A percentile compares a stretch with the other conserved stretches of the same genome.
Conservation (phyloP, 192 early-diverging fungal genomes). For the Haplosporangium gracile region DNA sequence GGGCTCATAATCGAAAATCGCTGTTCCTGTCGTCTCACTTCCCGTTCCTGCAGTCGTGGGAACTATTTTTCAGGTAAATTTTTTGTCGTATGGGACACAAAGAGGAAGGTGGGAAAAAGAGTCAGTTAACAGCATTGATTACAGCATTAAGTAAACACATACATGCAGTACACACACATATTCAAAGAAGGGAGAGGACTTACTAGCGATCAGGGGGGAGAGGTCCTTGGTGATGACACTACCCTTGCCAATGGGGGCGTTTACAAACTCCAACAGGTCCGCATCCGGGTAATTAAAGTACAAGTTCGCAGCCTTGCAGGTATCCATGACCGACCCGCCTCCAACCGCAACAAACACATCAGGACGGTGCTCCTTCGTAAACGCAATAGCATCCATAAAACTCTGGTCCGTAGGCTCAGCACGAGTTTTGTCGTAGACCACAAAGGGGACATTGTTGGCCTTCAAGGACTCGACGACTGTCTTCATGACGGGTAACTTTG, state of each 20-base stretch:
- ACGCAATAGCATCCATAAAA: slow-evolving; percentile 87
- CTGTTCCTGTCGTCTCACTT: slow-evolving; percentile 90
- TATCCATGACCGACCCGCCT: slow-evolving; percentile 93
- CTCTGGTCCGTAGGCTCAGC: slow-evolving; percentile 88
- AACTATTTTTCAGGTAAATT: slow-evolving; percentile 31
- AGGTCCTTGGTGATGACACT: slow-evolving; percentile 78
- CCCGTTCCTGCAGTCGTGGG: slow-evolving; percentile 83
- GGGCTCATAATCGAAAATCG: slow-evolving; percentile 93
- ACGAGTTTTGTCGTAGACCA: slow-evolving; percentile 82
- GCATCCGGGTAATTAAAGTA: slow-evolving; percentile 86
- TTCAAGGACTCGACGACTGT: slow-evolving; percentile 84
- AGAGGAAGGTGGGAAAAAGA: not conserved
- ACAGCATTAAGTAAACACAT: not conserved
- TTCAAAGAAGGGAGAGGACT: not conserved
- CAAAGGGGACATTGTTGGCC: slow-evolving; percentile 72
- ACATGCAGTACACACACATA: not conserved
- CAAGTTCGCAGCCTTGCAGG: slow-evolving; percentile 92
- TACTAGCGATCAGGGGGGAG: slow-evolving; percentile 84
- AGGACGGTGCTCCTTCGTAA: slow-evolving; percentile 76
- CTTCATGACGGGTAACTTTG: slow-evolving; percentile 80
- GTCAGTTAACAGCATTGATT: not conserved
- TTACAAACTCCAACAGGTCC: slow-evolving; percentile 93
- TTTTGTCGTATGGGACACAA: not conserved
- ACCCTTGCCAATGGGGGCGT: slow-evolving; percentile 92
- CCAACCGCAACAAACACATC: slow-evolving; percentile 93